Percentiles rank a stretch among this genome's conserved stretches.
phyloP scores from a whole-genome alignment of 768 basidiomycete genomes.

The Panaeolus papilionaceus region DNA sequence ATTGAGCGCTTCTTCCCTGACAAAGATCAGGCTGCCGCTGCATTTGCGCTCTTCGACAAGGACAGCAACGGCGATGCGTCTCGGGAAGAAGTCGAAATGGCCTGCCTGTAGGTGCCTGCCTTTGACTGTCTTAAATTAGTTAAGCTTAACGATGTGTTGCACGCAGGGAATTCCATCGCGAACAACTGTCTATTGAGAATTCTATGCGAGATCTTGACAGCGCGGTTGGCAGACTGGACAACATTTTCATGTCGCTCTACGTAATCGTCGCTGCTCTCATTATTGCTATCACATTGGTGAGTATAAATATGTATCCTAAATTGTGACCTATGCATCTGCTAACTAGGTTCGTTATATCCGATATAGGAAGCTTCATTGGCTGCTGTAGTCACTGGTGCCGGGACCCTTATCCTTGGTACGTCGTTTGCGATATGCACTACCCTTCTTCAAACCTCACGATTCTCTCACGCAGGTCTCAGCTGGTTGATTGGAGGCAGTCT shows the following conservation, averaged over 20 bases:
- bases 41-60: conserved; percentile 73
- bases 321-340: not conserved
- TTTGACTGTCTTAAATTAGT: not conserved
- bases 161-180: conserved; percentile 78
- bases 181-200: conserved; percentile 82
- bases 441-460: not conserved
- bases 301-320: conserved; percentile 31
- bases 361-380: conserved; percentile 73
- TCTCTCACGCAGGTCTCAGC: conserved; percentile 59
- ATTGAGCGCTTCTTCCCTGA: conserved; percentile 74
- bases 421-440: not conserved
- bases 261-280: conserved; percentile 76
- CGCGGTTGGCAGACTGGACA: conserved; percentile 85
- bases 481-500: conserved; percentile 88
- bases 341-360: conserved; percentile 8
- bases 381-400: conserved; percentile 79
- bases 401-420: conserved; percentile 58
- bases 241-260: conserved; percentile 85
- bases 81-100: conserved; percentile 77
- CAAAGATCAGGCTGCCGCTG: conserved; percentile 68
- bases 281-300: conserved; percentile 79
- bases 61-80: conserved; percentile 77
- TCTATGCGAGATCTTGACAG: conserved; percentile 91
- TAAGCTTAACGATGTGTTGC: conserved; percentile 2
- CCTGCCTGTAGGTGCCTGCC: conserved; percentile 58